Conservation (phyloP, 345 rosid species). For the Psidium guajava region DNA sequence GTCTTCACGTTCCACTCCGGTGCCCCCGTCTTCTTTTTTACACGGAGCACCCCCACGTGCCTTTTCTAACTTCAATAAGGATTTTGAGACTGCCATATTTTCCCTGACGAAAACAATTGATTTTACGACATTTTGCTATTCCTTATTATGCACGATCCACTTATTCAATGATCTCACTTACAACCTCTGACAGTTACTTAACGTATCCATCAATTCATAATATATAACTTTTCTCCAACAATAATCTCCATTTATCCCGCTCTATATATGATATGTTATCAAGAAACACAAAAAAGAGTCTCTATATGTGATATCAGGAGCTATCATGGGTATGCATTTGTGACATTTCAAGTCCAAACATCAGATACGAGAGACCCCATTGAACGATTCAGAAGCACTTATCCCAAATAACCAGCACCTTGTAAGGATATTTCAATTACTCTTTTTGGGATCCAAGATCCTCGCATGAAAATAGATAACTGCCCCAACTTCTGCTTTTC, state of each 20-base stretch:
- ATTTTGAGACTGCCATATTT: not conserved
- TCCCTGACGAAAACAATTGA: not conserved
- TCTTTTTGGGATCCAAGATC: not conserved
- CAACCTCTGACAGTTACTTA: too few relatives aligned
- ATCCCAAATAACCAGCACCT: not conserved
- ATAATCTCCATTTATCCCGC: accelerated
- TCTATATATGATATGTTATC: not conserved
- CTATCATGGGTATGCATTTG: accelerated
- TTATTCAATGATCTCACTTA: not conserved
- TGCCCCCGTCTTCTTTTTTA: not conserved
- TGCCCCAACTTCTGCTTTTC: too few relatives aligned
- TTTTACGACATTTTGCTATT: not conserved
- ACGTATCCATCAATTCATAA: not conserved
- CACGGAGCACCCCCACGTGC: not conserved
- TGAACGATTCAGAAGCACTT: not conserved
- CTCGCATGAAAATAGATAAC: too few relatives aligned
- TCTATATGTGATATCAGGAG: too few relatives aligned
- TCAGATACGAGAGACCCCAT: not conserved
- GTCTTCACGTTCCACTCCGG: not conserved
- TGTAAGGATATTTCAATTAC: not conserved
- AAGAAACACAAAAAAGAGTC: too few relatives aligned
- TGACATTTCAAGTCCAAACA: not conserved
- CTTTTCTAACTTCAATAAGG: too few relatives aligned
- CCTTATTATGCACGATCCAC: accelerated
- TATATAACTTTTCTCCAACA: not conserved